Percentiles rank a stretch among this genome's conserved stretches.
These are phyloP conservation scores for Penicillium cosmopolitanum DNA, from an alignment of 495 filamentous ascomycete species.

Conservation along the genomic window DNA sequence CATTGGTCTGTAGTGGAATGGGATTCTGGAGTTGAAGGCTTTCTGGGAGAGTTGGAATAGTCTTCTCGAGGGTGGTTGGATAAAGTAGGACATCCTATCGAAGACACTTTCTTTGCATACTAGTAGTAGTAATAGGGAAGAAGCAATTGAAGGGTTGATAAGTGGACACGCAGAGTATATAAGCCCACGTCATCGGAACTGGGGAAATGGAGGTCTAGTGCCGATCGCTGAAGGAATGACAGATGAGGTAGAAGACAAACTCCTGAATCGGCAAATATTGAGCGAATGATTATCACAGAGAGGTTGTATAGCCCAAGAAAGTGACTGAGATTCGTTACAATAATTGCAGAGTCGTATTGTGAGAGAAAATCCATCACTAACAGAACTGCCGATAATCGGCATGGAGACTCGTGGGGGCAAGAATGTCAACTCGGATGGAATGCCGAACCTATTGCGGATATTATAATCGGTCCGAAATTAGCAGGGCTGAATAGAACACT, in stretches of 20 bases:
- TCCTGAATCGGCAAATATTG: background rate
- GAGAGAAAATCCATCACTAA: background rate
- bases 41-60: slow-evolving; percentile 12
- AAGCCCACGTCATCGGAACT: background rate
- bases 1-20: slow-evolving; percentile 22
- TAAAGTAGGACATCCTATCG: slow-evolving; percentile 13
- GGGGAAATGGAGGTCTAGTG: background rate
- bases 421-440: slow-evolving; percentile 2
- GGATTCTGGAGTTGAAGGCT: slow-evolving; percentile 9
- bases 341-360: background rate
- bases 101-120: background rate
- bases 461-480: background rate
- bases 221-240: background rate
- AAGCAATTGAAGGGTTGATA: background rate
- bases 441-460: background rate
- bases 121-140: background rate
- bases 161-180: background rate
- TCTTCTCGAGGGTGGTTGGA: slow-evolving; percentile 10
- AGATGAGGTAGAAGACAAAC: background rate
- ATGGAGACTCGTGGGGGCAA: background rate
- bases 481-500: background rate
- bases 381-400: slow-evolving; percentile 4
- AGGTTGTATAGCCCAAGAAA: no score
- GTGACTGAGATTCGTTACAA: background rate
- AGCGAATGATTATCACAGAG: no score